Evolutionary conservation across 2,329 filamentous ascomycete species (phyloP).

Genomic region (Colletotrichum viniferum): DNA sequence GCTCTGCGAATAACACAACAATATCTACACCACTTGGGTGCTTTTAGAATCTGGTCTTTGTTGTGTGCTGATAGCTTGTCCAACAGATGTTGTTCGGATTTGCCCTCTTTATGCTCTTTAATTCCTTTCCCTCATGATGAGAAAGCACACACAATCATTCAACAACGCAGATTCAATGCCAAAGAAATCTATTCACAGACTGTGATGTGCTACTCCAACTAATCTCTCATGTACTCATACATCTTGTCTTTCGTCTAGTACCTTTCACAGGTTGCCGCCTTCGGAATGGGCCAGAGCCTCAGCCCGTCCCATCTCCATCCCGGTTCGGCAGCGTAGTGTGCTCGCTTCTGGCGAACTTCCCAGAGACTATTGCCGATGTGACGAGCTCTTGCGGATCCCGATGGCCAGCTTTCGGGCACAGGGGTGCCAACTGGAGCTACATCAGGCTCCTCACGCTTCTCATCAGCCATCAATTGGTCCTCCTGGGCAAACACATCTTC

Average conservation of each 20-base stretch:
- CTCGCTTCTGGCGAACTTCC: neutral
- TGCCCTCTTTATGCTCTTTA: neutral
- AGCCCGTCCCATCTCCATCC: neutral
- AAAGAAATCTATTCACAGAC: neutral
- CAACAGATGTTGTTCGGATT: neutral
- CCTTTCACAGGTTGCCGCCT: neutral
- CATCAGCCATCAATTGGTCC: neutral
- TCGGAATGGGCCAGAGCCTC: neutral
- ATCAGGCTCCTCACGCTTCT: neutral
- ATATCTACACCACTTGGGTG: neutral
- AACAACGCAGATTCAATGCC: neutral
- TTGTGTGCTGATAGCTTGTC: too few relatives aligned
- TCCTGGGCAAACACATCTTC: neutral
- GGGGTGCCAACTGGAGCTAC: neutral
- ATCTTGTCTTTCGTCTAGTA: neutral
- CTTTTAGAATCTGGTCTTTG: neutral
- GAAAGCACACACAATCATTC: neutral
- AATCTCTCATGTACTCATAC: neutral
- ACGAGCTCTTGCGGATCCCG: neutral
- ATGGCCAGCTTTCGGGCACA: neutral
- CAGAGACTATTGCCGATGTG: neutral
- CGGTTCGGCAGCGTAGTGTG: neutral
- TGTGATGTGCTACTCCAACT: neutral
- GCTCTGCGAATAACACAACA: neutral
- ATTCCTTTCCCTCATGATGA: neutral